Percentiles rank a stretch among this genome's conserved stretches.
These are phyloP conservation scores for Microdochium bolleyi DNA, from an alignment of 2,329 filamentous ascomycete species.

Conservation along the genomic window DNA sequence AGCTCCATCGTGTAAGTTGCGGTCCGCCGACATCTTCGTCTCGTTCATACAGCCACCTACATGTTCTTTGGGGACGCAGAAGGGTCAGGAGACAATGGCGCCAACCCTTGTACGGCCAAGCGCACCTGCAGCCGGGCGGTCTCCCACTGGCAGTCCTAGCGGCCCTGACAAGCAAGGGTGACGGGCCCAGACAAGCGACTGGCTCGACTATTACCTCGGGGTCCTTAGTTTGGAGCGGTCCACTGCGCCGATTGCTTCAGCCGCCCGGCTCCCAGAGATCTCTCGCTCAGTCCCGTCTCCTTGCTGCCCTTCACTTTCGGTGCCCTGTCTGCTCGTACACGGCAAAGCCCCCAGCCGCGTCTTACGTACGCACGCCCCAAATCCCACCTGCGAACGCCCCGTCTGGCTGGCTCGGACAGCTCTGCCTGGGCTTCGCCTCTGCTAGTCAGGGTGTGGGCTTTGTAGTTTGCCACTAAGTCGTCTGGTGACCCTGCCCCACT, in stretches of 20 bases:
- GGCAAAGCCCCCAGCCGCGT: background rate
- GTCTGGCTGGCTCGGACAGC: background rate
- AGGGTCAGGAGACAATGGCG: background rate
- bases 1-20: too few relatives aligned
- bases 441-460: background rate
- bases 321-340: background rate
- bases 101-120: background rate
- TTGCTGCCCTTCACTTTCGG: too few relatives aligned
- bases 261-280: too few relatives aligned
- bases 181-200: too few relatives aligned
- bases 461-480: background rate
- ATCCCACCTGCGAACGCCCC: background rate
- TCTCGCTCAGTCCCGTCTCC: too few relatives aligned
- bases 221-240: too few relatives aligned
- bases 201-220: too few relatives aligned
- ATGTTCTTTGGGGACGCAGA: background rate
- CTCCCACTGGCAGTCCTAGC: too few relatives aligned
- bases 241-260: too few relatives aligned
- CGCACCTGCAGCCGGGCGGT: too few relatives aligned
- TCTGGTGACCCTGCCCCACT: background rate
- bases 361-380: background rate
- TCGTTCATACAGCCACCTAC: background rate
- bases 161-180: too few relatives aligned
- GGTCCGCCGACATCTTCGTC: too few relatives aligned
- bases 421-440: background rate